These are phyloP conservation scores for Mallotus repandus DNA, from an alignment of 441 rosid genomes.

Conservation along the genomic window DNA sequence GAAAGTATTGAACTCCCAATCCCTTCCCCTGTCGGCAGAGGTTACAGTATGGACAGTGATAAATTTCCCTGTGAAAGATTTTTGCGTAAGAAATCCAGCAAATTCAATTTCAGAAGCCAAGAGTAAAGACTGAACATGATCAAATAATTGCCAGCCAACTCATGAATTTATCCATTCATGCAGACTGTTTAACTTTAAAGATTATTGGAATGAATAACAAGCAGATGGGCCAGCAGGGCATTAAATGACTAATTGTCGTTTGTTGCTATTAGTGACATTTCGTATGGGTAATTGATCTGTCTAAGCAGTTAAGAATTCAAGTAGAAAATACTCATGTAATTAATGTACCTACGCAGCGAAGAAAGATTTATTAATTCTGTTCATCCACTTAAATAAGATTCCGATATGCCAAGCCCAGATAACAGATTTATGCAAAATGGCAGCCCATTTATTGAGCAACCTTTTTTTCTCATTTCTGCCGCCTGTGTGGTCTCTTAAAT, in stretches of 20 bases:
- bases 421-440: background rate
- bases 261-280: background rate
- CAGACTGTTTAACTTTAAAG: background rate
- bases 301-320: background rate
- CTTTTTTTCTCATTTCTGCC: background rate
- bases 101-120: conserved; percentile 6
- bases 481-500: background rate
- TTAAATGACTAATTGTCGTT: background rate
- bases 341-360: background rate
- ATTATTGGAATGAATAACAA: background rate
- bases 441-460: too few species aligned
- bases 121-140: background rate
- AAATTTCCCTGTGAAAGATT: conserved; percentile 64
- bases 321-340: background rate
- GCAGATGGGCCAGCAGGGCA: background rate
- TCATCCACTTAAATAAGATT: background rate
- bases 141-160: background rate
- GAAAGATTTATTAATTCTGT: background rate
- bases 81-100: conserved; percentile 18
- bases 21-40: conserved; percentile 88
- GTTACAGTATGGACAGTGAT: conserved; percentile 91
- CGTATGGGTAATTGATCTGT: background rate
- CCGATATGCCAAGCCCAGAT: background rate
- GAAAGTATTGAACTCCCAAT: conserved; percentile 75
- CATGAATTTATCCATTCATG: background rate